phyloP scores from a whole-genome alignment of 2,329 filamentous ascomycete genomes.

The Cercospora sojina region DNA sequence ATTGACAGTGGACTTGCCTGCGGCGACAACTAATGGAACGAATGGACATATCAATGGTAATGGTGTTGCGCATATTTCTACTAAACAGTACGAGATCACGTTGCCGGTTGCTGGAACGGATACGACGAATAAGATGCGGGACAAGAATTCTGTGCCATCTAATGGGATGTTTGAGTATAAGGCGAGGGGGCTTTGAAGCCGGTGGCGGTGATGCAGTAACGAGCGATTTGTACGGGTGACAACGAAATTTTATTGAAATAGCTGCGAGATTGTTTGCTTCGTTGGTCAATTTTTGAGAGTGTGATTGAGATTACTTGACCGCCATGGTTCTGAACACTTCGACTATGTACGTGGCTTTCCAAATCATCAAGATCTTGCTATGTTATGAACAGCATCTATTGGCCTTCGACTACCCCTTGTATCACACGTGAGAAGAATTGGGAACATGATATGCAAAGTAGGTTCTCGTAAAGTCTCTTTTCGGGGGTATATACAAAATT shows the following conservation, averaged over 20 bases:
- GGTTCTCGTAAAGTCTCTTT: background rate
- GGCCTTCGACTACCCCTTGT: background rate
- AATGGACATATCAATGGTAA: conserved; percentile 16
- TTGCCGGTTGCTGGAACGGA: conserved; percentile 62
- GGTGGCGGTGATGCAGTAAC: background rate
- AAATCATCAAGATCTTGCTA: background rate
- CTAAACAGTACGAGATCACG: conserved; percentile 56
- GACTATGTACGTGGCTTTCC: no score
- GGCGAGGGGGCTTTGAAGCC: conserved; percentile 20
- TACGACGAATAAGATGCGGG: conserved; percentile 52
- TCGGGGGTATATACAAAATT: background rate
- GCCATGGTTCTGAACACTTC: no score
- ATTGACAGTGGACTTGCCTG: conserved; percentile 52
- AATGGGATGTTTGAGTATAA: conserved; percentile 56
- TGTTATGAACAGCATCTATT: background rate
- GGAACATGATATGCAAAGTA: background rate
- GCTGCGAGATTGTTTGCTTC: background rate
- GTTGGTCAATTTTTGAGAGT: no score
- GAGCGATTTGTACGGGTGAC: background rate
- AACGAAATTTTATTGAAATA: background rate
- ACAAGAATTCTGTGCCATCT: conserved; percentile 51
- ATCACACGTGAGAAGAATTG: background rate
- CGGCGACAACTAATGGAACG: conserved; percentile 6
- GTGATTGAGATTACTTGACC: no score
- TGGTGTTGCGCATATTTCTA: conserved; percentile 39